phyloP scores from a whole-genome alignment of 2,329 filamentous ascomycete genomes.

The Hypomyces perniciosus region DNA sequence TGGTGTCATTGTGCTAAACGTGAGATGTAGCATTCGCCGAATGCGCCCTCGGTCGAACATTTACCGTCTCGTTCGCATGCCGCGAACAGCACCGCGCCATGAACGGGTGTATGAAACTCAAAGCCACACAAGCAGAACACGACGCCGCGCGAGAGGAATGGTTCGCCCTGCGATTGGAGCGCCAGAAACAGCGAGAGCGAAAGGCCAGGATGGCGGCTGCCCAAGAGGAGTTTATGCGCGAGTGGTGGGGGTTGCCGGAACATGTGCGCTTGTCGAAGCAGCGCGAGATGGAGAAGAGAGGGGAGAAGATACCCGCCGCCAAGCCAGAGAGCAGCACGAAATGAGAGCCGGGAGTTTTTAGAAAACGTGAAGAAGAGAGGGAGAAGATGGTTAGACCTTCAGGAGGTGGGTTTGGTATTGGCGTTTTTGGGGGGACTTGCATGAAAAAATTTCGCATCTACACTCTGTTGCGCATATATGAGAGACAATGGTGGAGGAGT shows the following conservation, averaged over 20 bases:
- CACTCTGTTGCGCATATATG: not conserved
- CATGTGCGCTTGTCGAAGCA: conserved; percentile 46
- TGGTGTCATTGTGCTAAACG: not conserved
- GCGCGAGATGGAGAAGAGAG: conserved; percentile 47
- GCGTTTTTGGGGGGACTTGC: not conserved
- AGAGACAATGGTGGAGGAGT: not conserved
- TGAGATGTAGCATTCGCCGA: conserved; percentile 69
- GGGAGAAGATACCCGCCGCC: conserved; percentile 40
- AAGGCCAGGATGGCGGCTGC: conserved; percentile 54
- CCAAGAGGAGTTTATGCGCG: conserved; percentile 59
- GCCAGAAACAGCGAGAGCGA: conserved; percentile 60
- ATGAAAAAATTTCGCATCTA: not conserved
- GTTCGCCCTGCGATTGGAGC: conserved; percentile 72
- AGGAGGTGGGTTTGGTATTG: not conserved
- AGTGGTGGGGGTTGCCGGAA: conserved; percentile 61
- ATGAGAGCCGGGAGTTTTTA: not conserved
- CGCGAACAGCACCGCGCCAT: conserved; percentile 72
- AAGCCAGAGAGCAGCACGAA: not conserved
- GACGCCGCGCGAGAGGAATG: conserved; percentile 89
- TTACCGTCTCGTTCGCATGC: conserved; percentile 84
- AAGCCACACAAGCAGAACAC: conserved; percentile 78
- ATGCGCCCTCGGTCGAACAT: conserved; percentile 79
- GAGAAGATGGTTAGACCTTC: not conserved
- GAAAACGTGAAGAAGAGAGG: too few relatives aligned
- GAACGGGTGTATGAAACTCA: conserved; percentile 88